phyloP scores from a whole-genome alignment of 1,284 basidiomycete species.

The Golubevia sp. region DNA sequence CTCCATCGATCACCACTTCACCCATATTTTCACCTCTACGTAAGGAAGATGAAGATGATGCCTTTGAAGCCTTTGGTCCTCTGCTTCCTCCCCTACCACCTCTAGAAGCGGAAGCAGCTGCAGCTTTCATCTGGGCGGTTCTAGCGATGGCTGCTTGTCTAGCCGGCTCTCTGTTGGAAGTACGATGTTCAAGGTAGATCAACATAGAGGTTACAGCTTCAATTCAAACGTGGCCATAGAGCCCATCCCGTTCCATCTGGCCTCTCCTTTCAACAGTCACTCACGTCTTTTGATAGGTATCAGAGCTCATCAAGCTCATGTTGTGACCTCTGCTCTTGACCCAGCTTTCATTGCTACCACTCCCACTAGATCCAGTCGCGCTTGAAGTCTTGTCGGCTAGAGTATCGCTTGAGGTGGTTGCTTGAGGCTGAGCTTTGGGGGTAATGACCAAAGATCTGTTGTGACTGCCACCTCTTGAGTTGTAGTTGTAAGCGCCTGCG shows the following conservation, averaged over 20 bases:
- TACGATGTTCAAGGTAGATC: not conserved
- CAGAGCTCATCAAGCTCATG: conserved; percentile 45
- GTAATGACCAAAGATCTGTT: not conserved
- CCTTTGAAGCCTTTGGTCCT: conserved; percentile 1
- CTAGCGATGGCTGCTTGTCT: conserved; percentile 38
- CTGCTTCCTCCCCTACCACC: conserved; percentile 8
- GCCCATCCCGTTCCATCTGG: not conserved
- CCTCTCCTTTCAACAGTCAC: not conserved
- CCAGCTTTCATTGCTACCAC: conserved; percentile 22
- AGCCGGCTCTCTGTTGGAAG: conserved; percentile 33
- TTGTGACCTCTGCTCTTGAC: conserved; percentile 46
- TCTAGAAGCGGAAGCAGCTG: not conserved
- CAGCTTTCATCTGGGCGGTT: conserved; percentile 24
- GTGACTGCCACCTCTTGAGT: too few relatives aligned
- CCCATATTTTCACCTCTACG: conserved; percentile 50
- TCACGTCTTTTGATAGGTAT: conserved; percentile 36
- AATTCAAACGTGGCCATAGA: not conserved
- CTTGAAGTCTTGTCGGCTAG: not conserved
- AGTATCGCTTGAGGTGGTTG: conserved; percentile 25
- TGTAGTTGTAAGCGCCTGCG: too few relatives aligned
- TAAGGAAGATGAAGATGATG: conserved; percentile 14
- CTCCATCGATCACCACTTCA: conserved; percentile 56
- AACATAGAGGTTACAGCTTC: not conserved
- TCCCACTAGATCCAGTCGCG: not conserved
- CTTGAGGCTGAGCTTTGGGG: conserved; percentile 23